phyloP scores from a whole-genome alignment of 208 protist genomes.

The Acanthamoeba healyi region DNA sequence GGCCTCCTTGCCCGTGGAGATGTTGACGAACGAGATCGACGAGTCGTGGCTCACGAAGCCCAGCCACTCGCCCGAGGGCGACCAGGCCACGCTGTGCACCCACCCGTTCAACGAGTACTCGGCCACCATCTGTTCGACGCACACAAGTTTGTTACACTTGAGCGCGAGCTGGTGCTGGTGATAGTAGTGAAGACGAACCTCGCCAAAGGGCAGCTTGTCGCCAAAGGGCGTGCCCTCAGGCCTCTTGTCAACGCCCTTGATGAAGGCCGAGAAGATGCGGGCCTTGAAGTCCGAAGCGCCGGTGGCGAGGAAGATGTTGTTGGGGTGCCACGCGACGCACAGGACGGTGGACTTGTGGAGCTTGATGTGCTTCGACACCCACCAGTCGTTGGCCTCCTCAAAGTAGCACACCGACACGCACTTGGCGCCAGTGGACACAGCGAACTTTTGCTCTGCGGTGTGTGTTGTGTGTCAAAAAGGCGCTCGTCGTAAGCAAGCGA shows the following conservation, averaged over 20 bases:
- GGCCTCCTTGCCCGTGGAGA: slow-evolving; percentile 60
- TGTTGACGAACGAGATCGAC: slow-evolving; percentile 83
- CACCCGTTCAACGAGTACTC: slow-evolving; percentile 88
- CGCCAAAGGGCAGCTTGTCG: slow-evolving; percentile 86
- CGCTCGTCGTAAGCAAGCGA: too few species aligned
- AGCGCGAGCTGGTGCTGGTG: not conserved
- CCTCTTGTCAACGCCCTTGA: slow-evolving; percentile 90
- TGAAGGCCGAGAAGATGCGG: slow-evolving; percentile 89
- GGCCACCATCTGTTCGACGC: slow-evolving; percentile 74
- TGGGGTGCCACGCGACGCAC: slow-evolving; percentile 93
- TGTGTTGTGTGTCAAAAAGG: too few species aligned
- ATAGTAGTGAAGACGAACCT: not conserved
- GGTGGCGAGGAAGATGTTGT: slow-evolving; percentile 90
- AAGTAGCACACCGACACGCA: slow-evolving; percentile 93
- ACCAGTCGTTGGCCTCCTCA: slow-evolving; percentile 95
- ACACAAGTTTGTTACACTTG: too few species aligned
- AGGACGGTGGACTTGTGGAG: slow-evolving; percentile 91
- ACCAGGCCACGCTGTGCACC: slow-evolving; percentile 90
- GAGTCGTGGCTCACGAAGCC: slow-evolving; percentile 88
- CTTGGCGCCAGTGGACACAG: slow-evolving; percentile 92
- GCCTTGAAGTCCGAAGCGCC: slow-evolving; percentile 91
- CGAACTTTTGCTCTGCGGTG: slow-evolving; percentile 93
- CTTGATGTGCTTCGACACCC: slow-evolving; percentile 93
- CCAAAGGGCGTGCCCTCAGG: slow-evolving; percentile 75
- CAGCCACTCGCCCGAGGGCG: slow-evolving; percentile 89